Evolutionary conservation across 2,329 filamentous ascomycete species (phyloP), one percentile per base, ranked within the genome.

Genomic region (Penicillium frequentans): DNA sequence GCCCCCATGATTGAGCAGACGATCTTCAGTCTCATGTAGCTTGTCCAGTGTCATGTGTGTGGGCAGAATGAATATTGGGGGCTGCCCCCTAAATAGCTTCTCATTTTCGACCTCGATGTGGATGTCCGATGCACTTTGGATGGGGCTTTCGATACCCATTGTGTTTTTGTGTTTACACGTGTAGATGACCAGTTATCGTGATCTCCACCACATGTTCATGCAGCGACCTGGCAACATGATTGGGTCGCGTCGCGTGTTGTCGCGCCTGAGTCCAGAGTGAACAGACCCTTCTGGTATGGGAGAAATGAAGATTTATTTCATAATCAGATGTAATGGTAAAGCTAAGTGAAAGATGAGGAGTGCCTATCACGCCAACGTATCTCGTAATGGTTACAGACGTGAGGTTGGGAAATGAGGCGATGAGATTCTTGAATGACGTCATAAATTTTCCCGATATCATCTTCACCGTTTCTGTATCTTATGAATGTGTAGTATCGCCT

Each of bases 11-110:
- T 73, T 68, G 4, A 82, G 78, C 10, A 96, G 83, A 23, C 81
- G 81, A 26, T 86, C 82, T 69, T 92, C 88, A 14, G 91, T 71
- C 31, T 81, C 73, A 49, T 87, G 84, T 10, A 90, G 77, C 60
- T 89, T 84, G 7, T 87, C 82, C 1, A 83, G 74, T 1, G 81
- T 76, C 27, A 96, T 79, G 68, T 91, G 89, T 4, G 88, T 86
- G 1, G 86, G 77, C 0, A 96, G 81, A 14, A 98, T 79, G 64
- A 87, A 95, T 24, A 95, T 87, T 4, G 84, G 79, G 11, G 90
- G 90, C 60, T 59, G 75, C 0, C 70, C 62, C 52, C 72, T 82
- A 11, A 39, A 53, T 31, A 67, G 9, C 4, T 14, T 19, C n/a
- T 27, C 14, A 1, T 35, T 31, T 3, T 19, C 31, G 11, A 10